phyloP scores from a whole-genome alignment of 2,329 filamentous ascomycete genomes.

The Colletotrichum musicola region DNA sequence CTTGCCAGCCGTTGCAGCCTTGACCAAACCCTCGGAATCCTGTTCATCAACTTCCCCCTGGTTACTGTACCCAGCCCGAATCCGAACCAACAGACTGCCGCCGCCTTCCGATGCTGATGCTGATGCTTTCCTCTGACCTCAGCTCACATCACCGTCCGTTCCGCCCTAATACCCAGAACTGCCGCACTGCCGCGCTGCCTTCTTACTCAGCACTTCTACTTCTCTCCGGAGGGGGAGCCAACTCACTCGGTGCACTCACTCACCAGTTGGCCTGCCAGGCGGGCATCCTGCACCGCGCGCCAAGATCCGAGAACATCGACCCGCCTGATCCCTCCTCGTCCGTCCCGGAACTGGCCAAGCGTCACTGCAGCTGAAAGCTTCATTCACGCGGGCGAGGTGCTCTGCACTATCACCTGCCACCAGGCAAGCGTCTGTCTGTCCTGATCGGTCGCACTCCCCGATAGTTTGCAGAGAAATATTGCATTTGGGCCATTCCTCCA shows the following conservation, averaged over 20 bases:
- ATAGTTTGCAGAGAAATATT: conserved; percentile 38
- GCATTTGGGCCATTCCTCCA: conserved; percentile 20
- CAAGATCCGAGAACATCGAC: conserved; percentile 17
- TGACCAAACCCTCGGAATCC: conserved; percentile 28
- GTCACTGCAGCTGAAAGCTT: conserved; percentile 26
- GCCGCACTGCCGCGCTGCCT: background rate
- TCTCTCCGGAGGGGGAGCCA: background rate
- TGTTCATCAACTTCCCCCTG: background rate
- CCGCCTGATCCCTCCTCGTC: background rate
- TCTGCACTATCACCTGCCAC: conserved; percentile 16
- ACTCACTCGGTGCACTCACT: background rate
- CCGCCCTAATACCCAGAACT: too few relatives aligned
- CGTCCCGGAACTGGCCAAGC: conserved; percentile 27
- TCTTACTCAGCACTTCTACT: conserved; percentile 1
- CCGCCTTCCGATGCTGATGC: background rate
- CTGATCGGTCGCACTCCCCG: conserved; percentile 35
- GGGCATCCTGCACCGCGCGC: conserved; percentile 5
- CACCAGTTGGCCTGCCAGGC: too few relatives aligned
- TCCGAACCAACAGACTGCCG: background rate
- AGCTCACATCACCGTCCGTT: background rate
- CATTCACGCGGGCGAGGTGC: too few relatives aligned
- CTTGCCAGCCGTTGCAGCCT: conserved; percentile 35
- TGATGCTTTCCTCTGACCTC: background rate
- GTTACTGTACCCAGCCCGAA: conserved; percentile 26
- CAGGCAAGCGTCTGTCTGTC: conserved; percentile 5